Evolutionary conservation across 208 protist genomes (phyloP), one percentile per base, ranked within the genome.

Genomic region (Willaertia magna): DNA sequence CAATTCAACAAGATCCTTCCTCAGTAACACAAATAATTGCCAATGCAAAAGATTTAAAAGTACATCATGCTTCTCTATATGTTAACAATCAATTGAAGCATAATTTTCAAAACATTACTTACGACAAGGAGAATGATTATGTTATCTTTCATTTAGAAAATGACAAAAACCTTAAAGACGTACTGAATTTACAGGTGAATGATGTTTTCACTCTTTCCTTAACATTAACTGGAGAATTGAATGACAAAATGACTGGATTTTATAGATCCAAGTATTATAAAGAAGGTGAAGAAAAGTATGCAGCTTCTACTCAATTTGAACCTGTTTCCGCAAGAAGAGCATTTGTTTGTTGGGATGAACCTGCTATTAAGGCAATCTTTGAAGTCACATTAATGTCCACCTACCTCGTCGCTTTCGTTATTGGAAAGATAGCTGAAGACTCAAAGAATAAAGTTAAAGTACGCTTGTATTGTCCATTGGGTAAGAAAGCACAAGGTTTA

Each of bases 181-280:
- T 46, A 3, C 3, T 4, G 1, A 20, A 4, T 12, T 9, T 51
- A 4, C 9, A 67, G 34, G 34, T 67, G 26, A 26, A 9, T 34
- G 55, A 67, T 67, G n/a, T 67, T 22, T 9, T 67, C 55, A 67
- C 55, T 34, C 22, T 83, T 2, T 22, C 14, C 22, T n/a, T 52
- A 1, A 52, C 34, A 1, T 79, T 42, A 4, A 79, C 42, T 42
- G 97, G 95, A 85, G 91, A 89, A 26, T 92, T 98, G 7, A 97
- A 95, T 87, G 95, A 98, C 74, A 93, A 94, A 44, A 87, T 97
- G 82, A 87, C 89, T 44, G 96, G 94, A 4, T 98, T 98, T 88
- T 98, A 98, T 90, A 90, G 96, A 47, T 93, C 91, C 85, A 90
- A 93, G 88, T 98, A 97, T 90, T 92, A 85, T 40, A 49, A 61